Evolutionary conservation across 495 filamentous ascomycete species (phyloP).

Genomic region (Xanthoparmelia taractica): DNA sequence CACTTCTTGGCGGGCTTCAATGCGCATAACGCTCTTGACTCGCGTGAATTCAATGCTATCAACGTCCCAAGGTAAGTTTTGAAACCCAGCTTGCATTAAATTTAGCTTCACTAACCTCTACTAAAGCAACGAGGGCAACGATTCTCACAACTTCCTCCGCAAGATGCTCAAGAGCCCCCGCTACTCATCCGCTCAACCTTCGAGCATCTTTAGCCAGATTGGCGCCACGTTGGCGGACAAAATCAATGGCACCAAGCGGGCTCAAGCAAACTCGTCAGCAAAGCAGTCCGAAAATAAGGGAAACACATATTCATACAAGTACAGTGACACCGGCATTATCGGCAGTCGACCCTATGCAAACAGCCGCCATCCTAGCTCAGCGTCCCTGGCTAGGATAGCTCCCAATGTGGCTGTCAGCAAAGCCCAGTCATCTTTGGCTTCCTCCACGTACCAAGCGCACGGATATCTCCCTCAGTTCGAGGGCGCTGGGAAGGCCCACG

Average conservation of each 20-base stretch:
- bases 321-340: not conserved
- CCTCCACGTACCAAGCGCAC: conserved; percentile 31
- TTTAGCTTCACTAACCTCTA: not conserved
- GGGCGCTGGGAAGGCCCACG: conserved; percentile 22
- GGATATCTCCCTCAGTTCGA: conserved; percentile 30
- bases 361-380: conserved; percentile 1
- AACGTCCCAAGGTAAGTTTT: conserved; percentile 9
- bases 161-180: conserved; percentile 23
- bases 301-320: conserved; percentile 2
- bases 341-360: not conserved
- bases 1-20: not conserved
- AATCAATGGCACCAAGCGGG: not conserved
- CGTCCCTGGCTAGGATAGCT: conserved; percentile 20
- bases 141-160: conserved; percentile 22
- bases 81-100: not conserved
- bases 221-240: conserved; percentile 1
- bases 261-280: not conserved
- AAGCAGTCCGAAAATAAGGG: conserved; percentile 9
- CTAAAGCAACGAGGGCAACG: not conserved
- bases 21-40: not conserved
- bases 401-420: conserved; percentile 21
- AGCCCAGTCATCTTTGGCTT: conserved; percentile 22
- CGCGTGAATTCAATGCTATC: conserved; percentile 14
- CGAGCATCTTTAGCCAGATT: conserved; percentile 4
- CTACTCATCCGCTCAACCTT: conserved; percentile 8